These are phyloP conservation scores for Salix udensis DNA, from an alignment of 345 rosid genomes.

Conservation along the genomic window DNA sequence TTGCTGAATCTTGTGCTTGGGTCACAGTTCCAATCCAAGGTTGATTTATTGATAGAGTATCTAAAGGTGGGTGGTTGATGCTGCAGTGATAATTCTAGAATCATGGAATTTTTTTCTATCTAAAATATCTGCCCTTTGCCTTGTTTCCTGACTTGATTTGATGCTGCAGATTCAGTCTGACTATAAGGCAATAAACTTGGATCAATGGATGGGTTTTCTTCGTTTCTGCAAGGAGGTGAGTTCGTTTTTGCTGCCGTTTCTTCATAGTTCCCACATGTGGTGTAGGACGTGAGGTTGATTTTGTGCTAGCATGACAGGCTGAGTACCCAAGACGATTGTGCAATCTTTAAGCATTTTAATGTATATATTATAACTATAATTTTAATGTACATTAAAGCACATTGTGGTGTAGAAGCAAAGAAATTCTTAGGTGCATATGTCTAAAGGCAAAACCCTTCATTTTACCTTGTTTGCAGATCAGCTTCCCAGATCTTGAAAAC, in stretches of 20 bases:
- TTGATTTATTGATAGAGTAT: constrained; percentile 69
- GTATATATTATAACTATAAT: too few species aligned
- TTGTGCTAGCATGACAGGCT: too few species aligned
- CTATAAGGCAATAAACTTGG: constrained; percentile 91
- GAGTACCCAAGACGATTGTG: too few species aligned
- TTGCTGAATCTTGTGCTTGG: constrained; percentile 79
- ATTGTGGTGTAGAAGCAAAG: not conserved
- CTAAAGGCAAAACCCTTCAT: not conserved
- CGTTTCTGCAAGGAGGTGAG: constrained; percentile 90
- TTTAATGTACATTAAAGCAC: not conserved
- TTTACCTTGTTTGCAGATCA: constrained; percentile 29
- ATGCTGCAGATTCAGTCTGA: constrained; percentile 67
- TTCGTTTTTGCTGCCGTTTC: not conserved
- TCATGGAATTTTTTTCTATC: not conserved
- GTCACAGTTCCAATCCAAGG: constrained; percentile 62
- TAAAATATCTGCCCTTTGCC: not conserved
- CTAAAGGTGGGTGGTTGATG: constrained; percentile 47
- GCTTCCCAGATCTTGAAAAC: constrained; percentile 43
- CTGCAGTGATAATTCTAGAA: not conserved
- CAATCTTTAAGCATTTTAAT: too few species aligned
- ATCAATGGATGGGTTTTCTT: constrained; percentile 86
- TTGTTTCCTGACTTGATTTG: constrained; percentile 5
- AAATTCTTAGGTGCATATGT: too few species aligned
- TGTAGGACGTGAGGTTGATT: too few species aligned
- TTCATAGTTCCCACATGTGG: not conserved